Evolutionary conservation across 345 rosid species (phyloP), one percentile per base, ranked within the genome.

Genomic region (Citropsis articulata): DNA sequence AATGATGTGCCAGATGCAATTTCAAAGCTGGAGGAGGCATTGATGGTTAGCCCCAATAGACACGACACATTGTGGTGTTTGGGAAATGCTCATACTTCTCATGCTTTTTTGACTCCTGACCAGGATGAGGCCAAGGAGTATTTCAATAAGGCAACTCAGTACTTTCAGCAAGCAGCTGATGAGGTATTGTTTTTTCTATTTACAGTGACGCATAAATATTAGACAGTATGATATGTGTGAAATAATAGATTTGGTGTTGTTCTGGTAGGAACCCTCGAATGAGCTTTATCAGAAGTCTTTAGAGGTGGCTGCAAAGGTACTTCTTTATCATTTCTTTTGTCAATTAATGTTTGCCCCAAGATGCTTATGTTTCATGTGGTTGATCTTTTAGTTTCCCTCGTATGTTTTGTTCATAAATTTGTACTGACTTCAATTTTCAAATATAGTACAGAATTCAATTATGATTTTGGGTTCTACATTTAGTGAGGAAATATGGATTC

Each of bases 1-100:
- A 14, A 36, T 60, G n/a, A 42, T 61, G 50, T 22, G 30, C 42
- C 86, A 95, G 99, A 95, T 60, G 90, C 97, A 12, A 88, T 95
- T 78, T 70, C 91, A 9, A 95, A 94, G 89, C 83, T 95, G 42
- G 98, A 95, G 84, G 99, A 95, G 83, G 97, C 97, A 42, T 83
- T 95, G 87, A 30, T 69, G 81, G 64, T 91, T 73, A 81, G 80
- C 19, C 93, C 98, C 21, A 86, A 79, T 78, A 90, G 81, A 63
- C 93, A 88, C 75, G 94, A 92, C 33, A 80, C 98, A n/a, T 79
- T 89, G 56, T 95, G 99, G 99, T 92, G 90, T 77, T 65, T 92
- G 27, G 99, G 98, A 53, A 95, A 95, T 83, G 99, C 98, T 16
- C 87, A 89, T 60, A 90, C 97, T 63, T 87, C 97, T 2, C 76